Base-by-base conservation (phyloP, 768 basidiomycete species). In the Suillus hirtellus region DNA sequence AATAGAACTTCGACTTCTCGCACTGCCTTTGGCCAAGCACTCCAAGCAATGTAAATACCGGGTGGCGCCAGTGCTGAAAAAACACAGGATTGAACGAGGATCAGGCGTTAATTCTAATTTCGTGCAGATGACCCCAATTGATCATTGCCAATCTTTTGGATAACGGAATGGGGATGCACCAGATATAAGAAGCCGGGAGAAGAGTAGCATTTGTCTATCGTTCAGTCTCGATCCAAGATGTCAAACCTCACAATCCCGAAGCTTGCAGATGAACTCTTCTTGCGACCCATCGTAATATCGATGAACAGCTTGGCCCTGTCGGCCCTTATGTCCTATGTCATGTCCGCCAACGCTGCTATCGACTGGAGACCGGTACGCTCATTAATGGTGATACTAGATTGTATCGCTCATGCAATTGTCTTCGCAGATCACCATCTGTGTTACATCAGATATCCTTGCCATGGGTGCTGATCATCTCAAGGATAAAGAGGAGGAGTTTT, bases 281-380 rank as follows among this genome's bases (percentile, higher is more conserved):
- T 50, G 49, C 49, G 24, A 50, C 49, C 49, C 49, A 50, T 50
- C 15, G 24, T 50, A 27, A 50, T 50, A 27, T 50, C 49, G 27
- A 27, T 50, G 49, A 31, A 50, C 27, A 50, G 49, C 27, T 27
- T 50, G 14, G 49, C 24, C 24, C 8, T 50, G 49, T 50, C 24
- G 9, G 1, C 8, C 49, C 24, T 50, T 1, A 50, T 50, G 24
- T 50, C 49, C 14, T 50, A 27, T 50, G 49, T 27, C 15, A 50
- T 50, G 49, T 50, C 49, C 8, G 24, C 24, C 15, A 50, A 50
- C 8, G 24, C 24, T 9, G 9, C 0, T 17, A 15, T 50, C 24
- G 49, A 50, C 14, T 27, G 49, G 49, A 50, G 49, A 50, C 24
- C 49, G 8, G 49, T 50, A 50, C 8, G 49, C 14, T 50, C 24